These are phyloP conservation scores for Podaxis sp. DNA, from an alignment of 768 basidiomycete species.

Conservation along the genomic window DNA sequence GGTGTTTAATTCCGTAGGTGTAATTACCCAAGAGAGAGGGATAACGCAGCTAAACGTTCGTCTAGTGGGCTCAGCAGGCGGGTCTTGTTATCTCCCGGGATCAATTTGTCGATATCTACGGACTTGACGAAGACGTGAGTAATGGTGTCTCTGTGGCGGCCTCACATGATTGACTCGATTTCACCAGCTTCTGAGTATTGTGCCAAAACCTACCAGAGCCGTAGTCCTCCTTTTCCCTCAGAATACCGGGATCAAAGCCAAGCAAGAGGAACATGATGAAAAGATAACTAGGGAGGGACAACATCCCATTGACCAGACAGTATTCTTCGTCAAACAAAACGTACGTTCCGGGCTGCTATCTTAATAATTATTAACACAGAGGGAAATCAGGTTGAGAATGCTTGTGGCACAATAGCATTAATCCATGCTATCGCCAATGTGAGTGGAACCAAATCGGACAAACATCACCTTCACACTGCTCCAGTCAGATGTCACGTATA, in stretches of 20 bases:
- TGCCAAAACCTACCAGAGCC: conserved; percentile 77
- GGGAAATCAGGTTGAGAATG: conserved; percentile 64
- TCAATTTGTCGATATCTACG: conserved; percentile 71
- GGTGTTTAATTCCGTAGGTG: conserved; percentile 49
- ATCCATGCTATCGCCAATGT: conserved; percentile 85
- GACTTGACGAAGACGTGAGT: conserved; percentile 65
- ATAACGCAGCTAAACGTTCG: background rate
- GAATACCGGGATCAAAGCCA: conserved; percentile 42
- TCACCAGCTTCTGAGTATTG: conserved; percentile 63
- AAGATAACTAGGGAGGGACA: conserved; percentile 47
- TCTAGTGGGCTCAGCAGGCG: conserved; percentile 69
- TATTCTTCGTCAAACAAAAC: conserved; percentile 92
- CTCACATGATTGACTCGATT: background rate
- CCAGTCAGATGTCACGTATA: conserved; percentile 58
- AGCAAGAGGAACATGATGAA: conserved; percentile 60
- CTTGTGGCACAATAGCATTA: conserved; percentile 87
- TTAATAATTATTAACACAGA: background rate
- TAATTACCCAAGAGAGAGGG: background rate
- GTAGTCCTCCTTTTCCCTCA: conserved; percentile 86
- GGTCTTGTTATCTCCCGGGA: conserved; percentile 53
- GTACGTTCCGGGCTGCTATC: conserved; percentile 37
- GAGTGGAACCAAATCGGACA: conserved; percentile 22
- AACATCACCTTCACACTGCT: too few species aligned
- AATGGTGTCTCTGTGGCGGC: too few species aligned
- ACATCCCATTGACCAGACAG: conserved; percentile 52